Conservation (phyloP, 371 early-diverging fungal genomes). For the Mortierella sp. region DNA sequence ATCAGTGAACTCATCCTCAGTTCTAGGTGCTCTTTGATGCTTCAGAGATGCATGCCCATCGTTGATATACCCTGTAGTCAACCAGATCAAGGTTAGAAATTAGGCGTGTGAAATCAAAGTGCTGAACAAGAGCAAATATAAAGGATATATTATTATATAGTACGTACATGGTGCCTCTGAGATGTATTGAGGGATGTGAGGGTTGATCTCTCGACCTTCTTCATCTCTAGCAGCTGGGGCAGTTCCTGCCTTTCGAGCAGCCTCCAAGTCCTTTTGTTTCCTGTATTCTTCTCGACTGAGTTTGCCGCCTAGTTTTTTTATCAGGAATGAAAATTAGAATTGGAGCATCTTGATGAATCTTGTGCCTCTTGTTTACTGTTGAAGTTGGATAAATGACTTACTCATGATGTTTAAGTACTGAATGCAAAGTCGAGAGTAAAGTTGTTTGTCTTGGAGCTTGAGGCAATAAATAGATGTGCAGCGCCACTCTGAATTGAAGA, state of each 20-base stretch:
- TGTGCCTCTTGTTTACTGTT: background rate
- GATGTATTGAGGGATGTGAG: conserved; percentile 98
- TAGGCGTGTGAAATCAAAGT: background rate
- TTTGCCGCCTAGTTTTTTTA: conserved; percentile 58
- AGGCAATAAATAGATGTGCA: background rate
- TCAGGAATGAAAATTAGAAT: background rate
- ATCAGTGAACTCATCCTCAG: conserved; percentile 60
- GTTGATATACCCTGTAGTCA: conserved; percentile 85
- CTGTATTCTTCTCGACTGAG: conserved; percentile 90
- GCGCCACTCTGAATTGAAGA: no score
- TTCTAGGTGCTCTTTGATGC: conserved; percentile 82
- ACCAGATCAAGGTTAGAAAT: conserved; percentile 3
- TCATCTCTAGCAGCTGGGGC: conserved; percentile 92
- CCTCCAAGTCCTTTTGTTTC: conserved; percentile 88
- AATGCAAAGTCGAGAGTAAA: no score
- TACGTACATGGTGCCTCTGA: conserved; percentile 90
- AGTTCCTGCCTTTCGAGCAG: conserved; percentile 91
- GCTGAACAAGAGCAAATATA: background rate
- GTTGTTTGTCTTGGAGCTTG: background rate
- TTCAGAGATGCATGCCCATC: conserved; percentile 89
- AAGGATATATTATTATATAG: background rate
- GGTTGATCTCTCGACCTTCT: conserved; percentile 96
- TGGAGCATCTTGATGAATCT: background rate
- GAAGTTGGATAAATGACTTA: conserved; percentile 1
- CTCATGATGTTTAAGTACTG: conserved; percentile 32